Percentiles rank a stretch among this genome's conserved stretches.
Conservation (phyloP, 2,329 filamentous ascomycete species). For the Endocalyx cinctus region DNA sequence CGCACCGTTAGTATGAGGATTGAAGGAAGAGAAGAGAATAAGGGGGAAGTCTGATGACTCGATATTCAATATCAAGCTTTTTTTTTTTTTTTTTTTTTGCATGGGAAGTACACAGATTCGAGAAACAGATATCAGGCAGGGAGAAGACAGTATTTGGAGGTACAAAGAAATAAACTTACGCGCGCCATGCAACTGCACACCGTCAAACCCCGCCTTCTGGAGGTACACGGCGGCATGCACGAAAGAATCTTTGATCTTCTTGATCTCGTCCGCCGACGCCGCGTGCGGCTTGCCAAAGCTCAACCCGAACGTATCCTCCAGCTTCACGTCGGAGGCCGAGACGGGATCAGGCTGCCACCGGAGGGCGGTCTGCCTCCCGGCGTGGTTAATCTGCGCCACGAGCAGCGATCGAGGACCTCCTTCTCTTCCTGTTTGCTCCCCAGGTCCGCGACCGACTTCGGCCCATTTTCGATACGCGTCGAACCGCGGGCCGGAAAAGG, state of each 20-base stretch:
- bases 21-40: no score
- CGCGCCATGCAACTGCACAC: slow-evolving; percentile 41
- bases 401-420: slow-evolving; percentile 52
- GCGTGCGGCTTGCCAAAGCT: slow-evolving; percentile 44
- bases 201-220: slow-evolving; percentile 24
- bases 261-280: slow-evolving; percentile 49
- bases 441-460: slow-evolving; percentile 44
- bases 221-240: slow-evolving; percentile 12
- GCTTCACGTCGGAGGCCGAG: slow-evolving; percentile 33
- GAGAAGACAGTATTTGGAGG: no score
- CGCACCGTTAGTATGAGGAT: no score
- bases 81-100: no score
- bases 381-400: slow-evolving; percentile 57
- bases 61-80: no score
- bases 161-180: no score
- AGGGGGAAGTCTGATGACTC: no score
- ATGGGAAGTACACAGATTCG: no score
- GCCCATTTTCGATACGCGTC: slow-evolving; percentile 55
- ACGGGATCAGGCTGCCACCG: slow-evolving; percentile 30
- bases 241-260: slow-evolving; percentile 14
- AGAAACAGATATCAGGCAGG: no score
- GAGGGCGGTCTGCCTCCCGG: slow-evolving; percentile 47
- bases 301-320: slow-evolving; percentile 17
- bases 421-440: no score
- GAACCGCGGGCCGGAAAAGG: slow-evolving; percentile 52